phyloP scores from a whole-genome alignment of 768 basidiomycete species.

The Gymnopilus junonius region DNA sequence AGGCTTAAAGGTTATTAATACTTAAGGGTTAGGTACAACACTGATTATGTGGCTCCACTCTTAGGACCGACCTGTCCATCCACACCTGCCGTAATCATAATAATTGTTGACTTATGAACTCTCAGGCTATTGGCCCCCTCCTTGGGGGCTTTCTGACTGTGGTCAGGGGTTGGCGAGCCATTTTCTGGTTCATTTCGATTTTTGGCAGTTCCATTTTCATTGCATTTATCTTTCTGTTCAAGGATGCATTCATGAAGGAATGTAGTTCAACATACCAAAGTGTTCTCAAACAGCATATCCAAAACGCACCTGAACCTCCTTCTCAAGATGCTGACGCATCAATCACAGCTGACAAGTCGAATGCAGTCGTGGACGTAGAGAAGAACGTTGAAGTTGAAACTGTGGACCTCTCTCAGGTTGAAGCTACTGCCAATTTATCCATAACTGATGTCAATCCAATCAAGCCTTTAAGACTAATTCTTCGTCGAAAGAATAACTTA shows the following conservation, averaged over 20 bases:
- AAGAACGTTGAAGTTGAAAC: conserved; percentile 31
- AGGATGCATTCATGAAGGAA: conserved; percentile 83
- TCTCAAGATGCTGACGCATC: neutral
- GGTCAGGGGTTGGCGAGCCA: conserved; percentile 75
- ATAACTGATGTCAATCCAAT: conserved; percentile 77
- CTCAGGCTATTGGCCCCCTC: conserved; percentile 63
- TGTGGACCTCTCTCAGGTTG: conserved; percentile 19
- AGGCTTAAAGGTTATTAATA: no score
- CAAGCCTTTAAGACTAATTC: conserved; percentile 59
- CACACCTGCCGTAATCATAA: neutral
- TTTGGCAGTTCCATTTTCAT: conserved; percentile 58
- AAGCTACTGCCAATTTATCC: conserved; percentile 49
- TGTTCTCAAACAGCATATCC: conserved; percentile 52
- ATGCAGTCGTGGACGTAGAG: conserved; percentile 15
- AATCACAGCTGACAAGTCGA: conserved; percentile 4
- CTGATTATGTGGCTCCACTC: conserved; percentile 73
- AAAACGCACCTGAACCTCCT: conserved; percentile 8
- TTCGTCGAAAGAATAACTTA: conserved; percentile 70
- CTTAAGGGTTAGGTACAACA: conserved; percentile 20
- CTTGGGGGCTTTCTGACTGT: conserved; percentile 72
- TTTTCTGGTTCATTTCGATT: conserved; percentile 82
- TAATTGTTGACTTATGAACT: no score
- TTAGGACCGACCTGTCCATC: conserved; percentile 58
- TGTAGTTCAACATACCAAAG: conserved; percentile 82
- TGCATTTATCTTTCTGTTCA: conserved; percentile 71